phyloP scores from a whole-genome alignment of 495 filamentous ascomycete species.

The Xylaria longipes region DNA sequence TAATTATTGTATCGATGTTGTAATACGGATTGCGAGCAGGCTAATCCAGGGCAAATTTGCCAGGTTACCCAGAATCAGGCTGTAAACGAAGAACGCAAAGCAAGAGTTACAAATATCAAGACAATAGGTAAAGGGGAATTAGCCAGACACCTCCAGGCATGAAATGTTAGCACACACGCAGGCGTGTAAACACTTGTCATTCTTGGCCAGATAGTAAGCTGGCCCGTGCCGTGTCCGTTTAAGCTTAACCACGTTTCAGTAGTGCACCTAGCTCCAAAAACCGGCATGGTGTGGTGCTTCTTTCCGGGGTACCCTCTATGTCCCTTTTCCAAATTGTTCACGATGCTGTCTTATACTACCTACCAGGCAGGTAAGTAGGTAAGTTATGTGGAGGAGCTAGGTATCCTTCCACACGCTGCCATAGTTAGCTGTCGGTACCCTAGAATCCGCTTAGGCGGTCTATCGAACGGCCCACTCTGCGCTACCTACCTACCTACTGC shows the following conservation, averaged over 20 bases:
- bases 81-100: not conserved
- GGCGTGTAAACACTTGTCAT: not conserved
- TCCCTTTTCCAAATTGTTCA: not conserved
- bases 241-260: slow-evolving; percentile 14
- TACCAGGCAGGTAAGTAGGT: too few relatives aligned
- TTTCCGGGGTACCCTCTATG: not conserved
- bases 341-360: not conserved
- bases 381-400: too few relatives aligned
- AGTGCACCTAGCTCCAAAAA: not conserved
- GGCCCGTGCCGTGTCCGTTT: not conserved
- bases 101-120: not conserved
- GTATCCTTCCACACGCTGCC: not conserved
- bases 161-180: not conserved
- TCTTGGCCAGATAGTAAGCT: slow-evolving; percentile 16
- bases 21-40: not conserved
- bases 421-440: not conserved
- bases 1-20: not conserved
- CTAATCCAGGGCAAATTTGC: not conserved
- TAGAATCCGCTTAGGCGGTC: not conserved
- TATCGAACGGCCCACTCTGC: not conserved
- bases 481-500: too few relatives aligned
- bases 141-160: not conserved
- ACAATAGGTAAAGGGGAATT: not conserved
- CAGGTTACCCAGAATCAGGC: not conserved
- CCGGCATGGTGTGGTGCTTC: not conserved